Evolutionary conservation across 2,329 filamentous ascomycete genomes (phyloP).

Genomic region (Metarhizium album): DNA sequence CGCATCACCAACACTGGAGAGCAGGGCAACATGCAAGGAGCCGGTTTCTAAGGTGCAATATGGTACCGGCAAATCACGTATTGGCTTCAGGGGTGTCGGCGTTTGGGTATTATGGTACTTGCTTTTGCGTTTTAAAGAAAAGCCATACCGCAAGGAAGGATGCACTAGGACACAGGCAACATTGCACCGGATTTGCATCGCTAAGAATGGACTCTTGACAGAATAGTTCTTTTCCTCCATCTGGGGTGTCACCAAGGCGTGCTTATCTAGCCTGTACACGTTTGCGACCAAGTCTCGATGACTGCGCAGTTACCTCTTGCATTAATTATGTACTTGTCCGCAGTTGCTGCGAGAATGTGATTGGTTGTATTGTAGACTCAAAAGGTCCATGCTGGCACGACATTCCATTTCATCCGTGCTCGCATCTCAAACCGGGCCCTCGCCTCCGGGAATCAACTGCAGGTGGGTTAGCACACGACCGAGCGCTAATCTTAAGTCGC

Average conservation of each 20-base stretch:
- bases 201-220: background rate
- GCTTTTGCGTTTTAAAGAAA: background rate
- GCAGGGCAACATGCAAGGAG: constrained; percentile 33
- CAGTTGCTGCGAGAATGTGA: background rate
- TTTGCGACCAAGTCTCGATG: background rate
- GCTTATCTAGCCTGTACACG: background rate
- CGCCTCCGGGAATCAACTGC: constrained; percentile 70
- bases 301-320: background rate
- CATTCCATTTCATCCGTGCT: background rate
- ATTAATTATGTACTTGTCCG: background rate
- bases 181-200: background rate
- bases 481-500: background rate
- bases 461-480: background rate
- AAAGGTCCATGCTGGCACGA: background rate
- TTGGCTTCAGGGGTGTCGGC: constrained; percentile 12
- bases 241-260: background rate
- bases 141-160: background rate
- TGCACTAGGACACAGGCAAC: no score
- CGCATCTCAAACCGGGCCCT: constrained; percentile 41
- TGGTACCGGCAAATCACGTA: background rate
- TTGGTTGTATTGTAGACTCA: background rate
- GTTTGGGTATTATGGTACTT: constrained; percentile 12
- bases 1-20: constrained; percentile 68
- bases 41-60: constrained; percentile 18
- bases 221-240: background rate